Evolutionary conservation across 139 green algal genomes (phyloP), one percentile per base, ranked within the genome.

Genomic region (Picochlorum sp.): DNA sequence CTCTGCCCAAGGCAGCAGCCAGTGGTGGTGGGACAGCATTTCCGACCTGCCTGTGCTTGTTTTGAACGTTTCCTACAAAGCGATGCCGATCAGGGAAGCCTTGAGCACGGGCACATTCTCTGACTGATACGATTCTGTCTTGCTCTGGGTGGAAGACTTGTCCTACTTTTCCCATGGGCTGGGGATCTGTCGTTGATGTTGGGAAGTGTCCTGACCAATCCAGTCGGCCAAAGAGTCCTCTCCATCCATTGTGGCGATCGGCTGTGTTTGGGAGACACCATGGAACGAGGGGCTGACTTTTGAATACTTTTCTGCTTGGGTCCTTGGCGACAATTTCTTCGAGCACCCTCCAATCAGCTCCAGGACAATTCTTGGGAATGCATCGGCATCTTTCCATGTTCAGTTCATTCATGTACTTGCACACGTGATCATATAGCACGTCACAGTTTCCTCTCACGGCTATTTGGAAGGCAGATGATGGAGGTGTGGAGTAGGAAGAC

Each of bases 181-280:
- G 87, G 6, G 92, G 92, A 78, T 98, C 92, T 18, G 92, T 98
- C 64, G 88, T 93, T 66, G 85, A 90, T 57, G 92, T 98, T 68
- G 92, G 92, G 85, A 98, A 98, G 78, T 98, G 95, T n/a, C 92
- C 92, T 9, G 70, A 52, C 49, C 69, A 87, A 78, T 97, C 92
- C 38, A 98, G 77, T 9, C 92, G 82, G 4, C 92, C 90, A 75
- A 94, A 98, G 61, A 98, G 81, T 16, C 92, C 92, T 11, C 95
- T 80, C 92, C 92, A 98, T 66, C 88, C 84, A 76, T 98, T 98
- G 79, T 98, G 92, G 28, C 90, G 75, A 66, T 88, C 84, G 11
- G 83, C 86, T 4, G 92, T 98, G 81, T 97, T 95, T 70, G 92
- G 90, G 66, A 98, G 84, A 79, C 92, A 98, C 90, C 90, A 98